These are phyloP conservation scores for Salix caprea DNA, from an alignment of 345 rosid genomes.

Conservation along the genomic window DNA sequence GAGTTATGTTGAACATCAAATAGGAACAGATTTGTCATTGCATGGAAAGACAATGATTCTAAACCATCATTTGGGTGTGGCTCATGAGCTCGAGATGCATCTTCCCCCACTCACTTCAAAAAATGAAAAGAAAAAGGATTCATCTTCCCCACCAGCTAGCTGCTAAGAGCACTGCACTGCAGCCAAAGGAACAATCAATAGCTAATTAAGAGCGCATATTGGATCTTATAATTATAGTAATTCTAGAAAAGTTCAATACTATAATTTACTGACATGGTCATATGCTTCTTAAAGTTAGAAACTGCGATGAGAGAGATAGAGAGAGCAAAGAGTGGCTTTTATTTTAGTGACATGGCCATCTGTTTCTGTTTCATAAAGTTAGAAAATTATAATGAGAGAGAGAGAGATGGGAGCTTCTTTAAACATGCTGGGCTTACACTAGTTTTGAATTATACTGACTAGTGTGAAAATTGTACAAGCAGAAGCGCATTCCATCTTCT, in stretches of 20 bases:
- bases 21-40: not conserved
- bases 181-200: conserved; percentile 11
- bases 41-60: not conserved
- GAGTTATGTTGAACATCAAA: not conserved
- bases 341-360: conserved; percentile 32
- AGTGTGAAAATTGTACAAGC: not conserved
- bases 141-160: not conserved
- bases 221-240: conserved; percentile 20
- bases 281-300: conserved; percentile 32
- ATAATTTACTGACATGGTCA: conserved; percentile 28
- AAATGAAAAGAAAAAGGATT: not conserved
- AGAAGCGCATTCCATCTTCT: not conserved
- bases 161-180: not conserved
- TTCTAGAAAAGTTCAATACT: not conserved
- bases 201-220: conserved; percentile 15
- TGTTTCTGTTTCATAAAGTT: conserved; percentile 34
- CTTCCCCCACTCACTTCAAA: not conserved
- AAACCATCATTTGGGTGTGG: not conserved
- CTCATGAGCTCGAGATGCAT: not conserved
- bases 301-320: conserved; percentile 12
- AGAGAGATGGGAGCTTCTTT: conserved; percentile 1
- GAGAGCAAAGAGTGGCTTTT: conserved; percentile 17
- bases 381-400: conserved; percentile 24
- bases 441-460: not conserved
- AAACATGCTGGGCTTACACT: not conserved